Conservation (phyloP, 2,329 filamentous ascomycete species). For the Penicillium sp. region DNA sequence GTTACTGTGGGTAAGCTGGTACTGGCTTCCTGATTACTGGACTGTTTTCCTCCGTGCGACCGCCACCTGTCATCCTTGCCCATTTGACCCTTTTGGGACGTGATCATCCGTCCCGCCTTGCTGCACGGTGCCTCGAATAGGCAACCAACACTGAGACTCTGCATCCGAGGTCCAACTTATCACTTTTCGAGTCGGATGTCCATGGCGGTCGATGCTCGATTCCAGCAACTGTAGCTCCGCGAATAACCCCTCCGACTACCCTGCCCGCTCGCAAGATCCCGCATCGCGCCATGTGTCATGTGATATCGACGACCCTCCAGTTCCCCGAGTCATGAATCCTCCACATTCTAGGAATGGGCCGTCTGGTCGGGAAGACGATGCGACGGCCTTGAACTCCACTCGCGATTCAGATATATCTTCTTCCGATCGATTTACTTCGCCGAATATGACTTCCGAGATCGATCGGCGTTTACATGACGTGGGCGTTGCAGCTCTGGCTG, state of each 20-base stretch:
- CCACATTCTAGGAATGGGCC: conserved; percentile 1
- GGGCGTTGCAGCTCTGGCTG: conserved; percentile 25
- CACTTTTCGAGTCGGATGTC: not conserved
- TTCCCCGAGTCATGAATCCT: conserved; percentile 15
- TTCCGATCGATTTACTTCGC: not conserved
- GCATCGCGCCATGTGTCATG: conserved; percentile 16
- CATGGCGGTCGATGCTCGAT: conserved; percentile 17
- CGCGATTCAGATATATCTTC: not conserved
- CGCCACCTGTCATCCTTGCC: conserved; percentile 8
- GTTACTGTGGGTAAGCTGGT: conserved; percentile 1
- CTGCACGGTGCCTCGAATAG: conserved; percentile 1
- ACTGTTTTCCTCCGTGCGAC: conserved; percentile 10
- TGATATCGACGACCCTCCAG: conserved; percentile 11
- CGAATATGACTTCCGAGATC: conserved; percentile 12
- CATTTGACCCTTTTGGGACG: conserved; percentile 1
- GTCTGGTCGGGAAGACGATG: conserved; percentile 3
- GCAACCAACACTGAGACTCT: not conserved
- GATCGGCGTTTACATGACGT: conserved; percentile 18
- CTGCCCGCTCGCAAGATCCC: conserved; percentile 1
- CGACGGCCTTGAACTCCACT: conserved; percentile 1
- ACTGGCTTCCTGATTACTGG: conserved; percentile 1
- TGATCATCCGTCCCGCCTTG: conserved; percentile 2
- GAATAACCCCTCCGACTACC: not conserved
- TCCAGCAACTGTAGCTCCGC: conserved; percentile 8
- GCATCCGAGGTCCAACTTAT: not conserved